Evolutionary conservation across 768 basidiomycete genomes (phyloP), one percentile per base, ranked within the genome.

Genomic region (Tylopilus sp.): DNA sequence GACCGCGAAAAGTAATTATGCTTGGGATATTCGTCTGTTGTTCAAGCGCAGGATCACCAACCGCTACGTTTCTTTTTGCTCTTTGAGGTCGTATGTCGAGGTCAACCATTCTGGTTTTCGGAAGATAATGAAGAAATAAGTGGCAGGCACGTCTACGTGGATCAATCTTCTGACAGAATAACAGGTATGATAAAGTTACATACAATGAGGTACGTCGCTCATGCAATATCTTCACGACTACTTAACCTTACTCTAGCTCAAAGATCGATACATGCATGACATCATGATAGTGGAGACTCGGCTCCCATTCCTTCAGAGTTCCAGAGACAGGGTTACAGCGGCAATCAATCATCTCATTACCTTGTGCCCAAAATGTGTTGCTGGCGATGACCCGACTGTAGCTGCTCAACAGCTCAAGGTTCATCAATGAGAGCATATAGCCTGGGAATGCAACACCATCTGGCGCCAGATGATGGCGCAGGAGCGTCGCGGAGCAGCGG

Each of bases 381-480:
- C 89, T 0, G 77, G 76, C 3, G 88, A 85, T 10, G 89, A 98
- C 69, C 63, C 72, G 22, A 70, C 75, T 2, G 66, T 80, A 17
- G 95, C 95, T 0, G 79, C 83, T 37, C 85, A 89, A 58, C 90
- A 96, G 65, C 81, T 99, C 41, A 84, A 85, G 56, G 77, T 92
- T 14, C 85, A 95, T 67, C 86, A 95, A 52, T 84, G 92, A 19
- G 94, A 98, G 70, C 88, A 92, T 65, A 89, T 96, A 56, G 95
- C 96, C 4, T 96, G 95, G 85, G 96, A 98, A 64, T 83, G 97
- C 29, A 94, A 98, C 64, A 99, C 97, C 1, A 87, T 98, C 13
- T 99, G 97, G 97, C 79, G 92, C 24, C 87, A 92, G 69, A 95
- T 97, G 93, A 89, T 97, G 54, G 86, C 84, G 3, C 81, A 83